phyloP scores from a whole-genome alignment of 2,329 filamentous ascomycete species.

The Domatiomyces catenatus region DNA sequence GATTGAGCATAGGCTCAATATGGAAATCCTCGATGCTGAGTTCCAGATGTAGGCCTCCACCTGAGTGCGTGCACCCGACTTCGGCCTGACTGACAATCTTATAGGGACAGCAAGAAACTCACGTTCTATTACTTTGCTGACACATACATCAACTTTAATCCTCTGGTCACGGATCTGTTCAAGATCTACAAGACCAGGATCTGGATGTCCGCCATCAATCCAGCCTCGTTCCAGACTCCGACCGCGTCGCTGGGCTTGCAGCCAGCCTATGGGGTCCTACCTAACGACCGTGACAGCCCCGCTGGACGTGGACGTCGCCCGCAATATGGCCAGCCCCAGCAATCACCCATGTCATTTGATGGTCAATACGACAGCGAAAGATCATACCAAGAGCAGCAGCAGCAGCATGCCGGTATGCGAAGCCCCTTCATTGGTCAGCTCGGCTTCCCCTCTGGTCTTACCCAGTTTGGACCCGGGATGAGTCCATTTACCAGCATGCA shows the following conservation, averaged over 20 bases:
- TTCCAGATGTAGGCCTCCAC: constrained; percentile 76
- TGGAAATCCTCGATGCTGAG: constrained; percentile 97
- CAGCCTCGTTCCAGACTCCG: constrained; percentile 78
- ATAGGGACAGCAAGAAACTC: constrained; percentile 93
- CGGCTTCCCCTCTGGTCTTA: constrained; percentile 3
- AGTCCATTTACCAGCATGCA: constrained; percentile 17
- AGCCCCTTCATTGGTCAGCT: constrained; percentile 17
- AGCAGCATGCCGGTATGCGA: neutral
- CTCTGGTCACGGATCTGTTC: constrained; percentile 89
- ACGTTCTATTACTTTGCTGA: constrained; percentile 99
- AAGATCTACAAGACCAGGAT: constrained; percentile 99
- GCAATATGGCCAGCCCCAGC: neutral
- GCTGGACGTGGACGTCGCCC: neutral
- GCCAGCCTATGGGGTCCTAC: constrained; percentile 25
- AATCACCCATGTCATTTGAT: neutral
- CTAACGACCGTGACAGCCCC: constrained; percentile 3
- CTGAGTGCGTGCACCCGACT: neutral
- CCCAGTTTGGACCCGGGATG: constrained; percentile 21
- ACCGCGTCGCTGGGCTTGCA: constrained; percentile 48
- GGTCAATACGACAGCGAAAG: neutral
- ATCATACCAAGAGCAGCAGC: neutral
- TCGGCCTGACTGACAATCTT: constrained; percentile 7
- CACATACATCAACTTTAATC: constrained; percentile 94
- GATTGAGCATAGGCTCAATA: constrained; percentile 80
- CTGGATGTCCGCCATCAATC: constrained; percentile 99